phyloP scores from a whole-genome alignment of 805 yeast species.

The Candida tammaniensis region DNA sequence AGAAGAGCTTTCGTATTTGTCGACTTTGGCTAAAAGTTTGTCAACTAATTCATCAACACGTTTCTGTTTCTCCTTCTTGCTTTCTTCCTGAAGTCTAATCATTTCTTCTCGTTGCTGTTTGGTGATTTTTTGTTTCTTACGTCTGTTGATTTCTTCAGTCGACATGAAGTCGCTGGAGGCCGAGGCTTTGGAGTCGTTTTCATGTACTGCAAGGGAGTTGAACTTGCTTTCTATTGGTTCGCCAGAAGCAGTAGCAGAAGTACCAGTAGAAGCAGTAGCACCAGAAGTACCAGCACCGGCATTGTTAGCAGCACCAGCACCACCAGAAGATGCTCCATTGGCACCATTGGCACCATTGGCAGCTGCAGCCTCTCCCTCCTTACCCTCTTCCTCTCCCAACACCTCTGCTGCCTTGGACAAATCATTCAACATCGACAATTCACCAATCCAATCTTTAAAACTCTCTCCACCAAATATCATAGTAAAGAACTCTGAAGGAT shows the following conservation, averaged over 20 bases:
- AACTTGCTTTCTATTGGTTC: conserved; percentile 7
- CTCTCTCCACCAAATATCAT: conserved; percentile 83
- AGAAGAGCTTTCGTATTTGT: conserved; percentile 53
- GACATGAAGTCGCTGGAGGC: background rate
- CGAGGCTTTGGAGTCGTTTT: too few species aligned
- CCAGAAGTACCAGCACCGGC: conserved; percentile 2
- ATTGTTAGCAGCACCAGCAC: conserved; percentile 6
- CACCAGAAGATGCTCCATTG: conserved; percentile 1
- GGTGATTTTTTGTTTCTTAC: conserved; percentile 29
- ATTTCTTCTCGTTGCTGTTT: conserved; percentile 48
- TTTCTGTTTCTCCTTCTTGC: conserved; percentile 47
- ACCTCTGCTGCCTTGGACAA: conserved; percentile 61
- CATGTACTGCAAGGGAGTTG: too few species aligned
- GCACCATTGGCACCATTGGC: conserved; percentile 7
- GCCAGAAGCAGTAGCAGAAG: too few species aligned
- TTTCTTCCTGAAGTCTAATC: conserved; percentile 49
- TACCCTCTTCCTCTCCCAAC: conserved; percentile 33
- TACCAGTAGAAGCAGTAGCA: too few species aligned
- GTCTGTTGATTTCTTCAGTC: conserved; percentile 22
- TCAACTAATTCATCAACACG: conserved; percentile 50
- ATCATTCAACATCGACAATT: conserved; percentile 69
- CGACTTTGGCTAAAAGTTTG: conserved; percentile 49
- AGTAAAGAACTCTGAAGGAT: conserved; percentile 82
- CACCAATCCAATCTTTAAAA: conserved; percentile 83
- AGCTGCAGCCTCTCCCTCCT: conserved; percentile 3